Conservation (phyloP, 1,284 basidiomycete species). For the Ustilago lituana region DNA sequence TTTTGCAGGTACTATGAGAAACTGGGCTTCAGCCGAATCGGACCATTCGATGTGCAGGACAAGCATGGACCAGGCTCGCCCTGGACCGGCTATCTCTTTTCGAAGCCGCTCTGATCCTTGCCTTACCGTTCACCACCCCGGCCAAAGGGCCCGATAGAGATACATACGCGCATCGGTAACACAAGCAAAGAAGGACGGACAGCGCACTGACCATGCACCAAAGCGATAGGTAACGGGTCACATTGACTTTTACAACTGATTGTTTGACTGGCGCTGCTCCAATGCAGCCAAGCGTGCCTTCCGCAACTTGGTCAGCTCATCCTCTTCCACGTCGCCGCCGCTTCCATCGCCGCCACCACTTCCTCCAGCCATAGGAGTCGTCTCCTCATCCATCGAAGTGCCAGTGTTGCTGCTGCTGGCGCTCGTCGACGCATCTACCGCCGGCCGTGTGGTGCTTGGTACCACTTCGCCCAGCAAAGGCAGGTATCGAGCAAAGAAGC, state of each 20-base stretch:
- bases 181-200: too few species aligned
- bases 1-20: slow-evolving; percentile 37
- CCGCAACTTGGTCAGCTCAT: slow-evolving; percentile 26
- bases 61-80: slow-evolving; percentile 34
- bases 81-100: slow-evolving; percentile 43
- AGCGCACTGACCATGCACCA: too few species aligned
- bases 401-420: not conserved
- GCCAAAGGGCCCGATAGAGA: too few species aligned
- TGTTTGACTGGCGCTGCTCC: slow-evolving; percentile 15
- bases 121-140: too few species aligned
- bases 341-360: not conserved
- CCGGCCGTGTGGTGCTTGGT: not conserved
- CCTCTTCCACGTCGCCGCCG: not conserved
- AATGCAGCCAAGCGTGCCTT: slow-evolving; percentile 32
- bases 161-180: too few species aligned
- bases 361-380: too few species aligned
- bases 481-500: slow-evolving; percentile 47
- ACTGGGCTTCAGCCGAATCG: slow-evolving; percentile 27
- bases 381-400: not conserved
- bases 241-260: not conserved
- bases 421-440: not conserved
- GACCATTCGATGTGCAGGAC: slow-evolving; percentile 33
- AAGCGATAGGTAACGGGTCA: too few species aligned
- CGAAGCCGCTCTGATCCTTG: slow-evolving; percentile 1
- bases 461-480: slow-evolving; percentile 10